Conservation (phyloP, 2,329 filamentous ascomycete genomes). For the Pestalotiopsis sp. region DNA sequence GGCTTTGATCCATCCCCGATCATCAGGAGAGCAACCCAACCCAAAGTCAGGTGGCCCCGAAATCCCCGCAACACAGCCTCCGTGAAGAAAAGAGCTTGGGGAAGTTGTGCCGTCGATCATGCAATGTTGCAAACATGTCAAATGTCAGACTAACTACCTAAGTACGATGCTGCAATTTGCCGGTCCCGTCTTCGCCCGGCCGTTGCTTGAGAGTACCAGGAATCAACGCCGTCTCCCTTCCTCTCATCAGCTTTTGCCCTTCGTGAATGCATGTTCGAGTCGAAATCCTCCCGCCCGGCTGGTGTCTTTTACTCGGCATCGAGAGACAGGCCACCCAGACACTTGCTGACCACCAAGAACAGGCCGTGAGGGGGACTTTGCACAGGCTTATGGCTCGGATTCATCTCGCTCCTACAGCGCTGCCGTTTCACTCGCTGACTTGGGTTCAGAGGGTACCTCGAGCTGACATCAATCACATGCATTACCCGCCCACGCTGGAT, state of each 20-base stretch:
- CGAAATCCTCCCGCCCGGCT: not conserved
- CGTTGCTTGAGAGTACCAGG: not conserved
- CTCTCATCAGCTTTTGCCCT: not conserved
- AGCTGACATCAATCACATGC: no score
- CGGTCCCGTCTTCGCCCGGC: not conserved
- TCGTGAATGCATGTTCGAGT: not conserved
- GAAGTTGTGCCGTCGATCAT: not conserved
- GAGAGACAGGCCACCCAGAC: not conserved
- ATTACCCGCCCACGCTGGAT: no score
- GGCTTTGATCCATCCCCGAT: not conserved
- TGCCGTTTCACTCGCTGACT: no score
- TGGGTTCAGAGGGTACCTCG: no score
- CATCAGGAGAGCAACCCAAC: not conserved
- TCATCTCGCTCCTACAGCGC: no score
- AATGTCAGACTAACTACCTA: not conserved
- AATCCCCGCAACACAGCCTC: conserved; percentile 3
- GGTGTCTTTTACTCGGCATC: not conserved
- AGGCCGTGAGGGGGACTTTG: not conserved
- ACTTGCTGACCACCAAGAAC: not conserved
- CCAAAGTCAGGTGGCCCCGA: not conserved
- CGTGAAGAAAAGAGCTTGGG: not conserved
- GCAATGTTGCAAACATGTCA: not conserved
- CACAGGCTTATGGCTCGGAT: no score
- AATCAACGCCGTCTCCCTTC: not conserved
- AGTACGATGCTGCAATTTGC: not conserved